Percentiles rank a stretch among this genome's conserved stretches.
These are phyloP conservation scores for Rhizopogon vinicolor DNA, from an alignment of 768 basidiomycete genomes.

Conservation along the genomic window DNA sequence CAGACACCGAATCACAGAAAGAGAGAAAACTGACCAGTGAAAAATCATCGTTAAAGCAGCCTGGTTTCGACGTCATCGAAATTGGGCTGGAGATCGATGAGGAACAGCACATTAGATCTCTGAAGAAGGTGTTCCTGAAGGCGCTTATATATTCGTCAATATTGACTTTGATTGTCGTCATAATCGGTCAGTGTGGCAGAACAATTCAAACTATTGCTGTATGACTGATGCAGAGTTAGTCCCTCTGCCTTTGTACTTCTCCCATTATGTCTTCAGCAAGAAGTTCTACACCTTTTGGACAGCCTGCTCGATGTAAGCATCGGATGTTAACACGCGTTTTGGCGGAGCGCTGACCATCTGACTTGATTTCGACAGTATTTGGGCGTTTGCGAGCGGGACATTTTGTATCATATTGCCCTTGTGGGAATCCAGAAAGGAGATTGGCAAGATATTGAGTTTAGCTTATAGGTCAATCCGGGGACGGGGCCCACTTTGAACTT, in stretches of 20 bases:
- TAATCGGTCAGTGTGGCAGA: slow-evolving; percentile 23
- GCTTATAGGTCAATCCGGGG: slow-evolving; percentile 5
- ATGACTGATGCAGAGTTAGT: slow-evolving; percentile 15
- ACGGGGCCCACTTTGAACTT: not conserved
- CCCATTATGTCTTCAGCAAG: slow-evolving; percentile 30
- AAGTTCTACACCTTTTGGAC: slow-evolving; percentile 35
- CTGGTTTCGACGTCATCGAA: slow-evolving; percentile 1
- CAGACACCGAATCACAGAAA: slow-evolving; percentile 14
- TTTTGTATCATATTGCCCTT: slow-evolving; percentile 34
- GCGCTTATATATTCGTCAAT: slow-evolving; percentile 29
- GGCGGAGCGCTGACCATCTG: not conserved
- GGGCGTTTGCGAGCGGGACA: slow-evolving; percentile 31
- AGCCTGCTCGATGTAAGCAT: slow-evolving; percentile 31
- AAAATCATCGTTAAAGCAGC: not conserved
- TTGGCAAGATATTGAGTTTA: slow-evolving; percentile 16
- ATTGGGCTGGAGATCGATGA: not conserved
- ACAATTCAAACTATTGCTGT: not conserved
- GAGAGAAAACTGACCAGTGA: not conserved
- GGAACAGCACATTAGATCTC: slow-evolving; percentile 10
- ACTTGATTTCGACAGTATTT: slow-evolving; percentile 20
- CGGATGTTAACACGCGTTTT: not conserved
- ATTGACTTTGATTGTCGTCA: slow-evolving; percentile 29
- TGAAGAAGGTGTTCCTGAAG: slow-evolving; percentile 26
- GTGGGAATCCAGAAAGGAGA: slow-evolving; percentile 33
- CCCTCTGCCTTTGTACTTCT: slow-evolving; percentile 36